A percentile compares a stretch with the other conserved stretches of the same genome.
Evolutionary conservation across 495 filamentous ascomycete species (phyloP).

Genomic region (Penicillium odoratum): DNA sequence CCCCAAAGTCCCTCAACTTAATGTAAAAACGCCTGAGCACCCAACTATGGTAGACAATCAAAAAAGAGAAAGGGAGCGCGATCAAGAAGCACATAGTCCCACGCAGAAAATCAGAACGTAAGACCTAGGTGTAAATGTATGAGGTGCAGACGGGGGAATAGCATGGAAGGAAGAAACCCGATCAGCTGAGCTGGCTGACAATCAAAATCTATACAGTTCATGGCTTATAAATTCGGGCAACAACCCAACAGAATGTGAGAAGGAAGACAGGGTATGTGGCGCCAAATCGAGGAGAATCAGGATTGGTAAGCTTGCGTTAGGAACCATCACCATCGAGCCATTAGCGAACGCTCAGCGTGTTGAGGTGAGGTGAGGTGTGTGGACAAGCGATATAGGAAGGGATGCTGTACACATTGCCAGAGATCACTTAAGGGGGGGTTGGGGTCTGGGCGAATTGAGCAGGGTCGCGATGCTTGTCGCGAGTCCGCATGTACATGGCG

Average conservation of each 20-base stretch:
- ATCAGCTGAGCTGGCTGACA: slow-evolving; percentile 17
- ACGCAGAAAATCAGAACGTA: slow-evolving; percentile 1
- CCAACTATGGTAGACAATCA: slow-evolving; percentile 23
- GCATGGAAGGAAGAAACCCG: slow-evolving; percentile 17
- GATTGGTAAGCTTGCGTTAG: slow-evolving; percentile 15
- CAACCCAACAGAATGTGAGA: slow-evolving; percentile 10
- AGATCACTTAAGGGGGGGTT: slow-evolving; percentile 39
- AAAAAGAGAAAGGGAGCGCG: not conserved
- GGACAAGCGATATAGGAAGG: not conserved
- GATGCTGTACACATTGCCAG: not conserved
- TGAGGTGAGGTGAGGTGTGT: not conserved
- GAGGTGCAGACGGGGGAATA: slow-evolving; percentile 22
- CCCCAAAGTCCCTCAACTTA: not conserved
- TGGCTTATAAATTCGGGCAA: slow-evolving; percentile 28
- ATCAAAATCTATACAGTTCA: slow-evolving; percentile 33
- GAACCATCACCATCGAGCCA: not conserved
- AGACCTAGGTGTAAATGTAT: slow-evolving; percentile 27
- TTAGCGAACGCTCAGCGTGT: slow-evolving; percentile 19
- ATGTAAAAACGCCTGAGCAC: slow-evolving; percentile 21
- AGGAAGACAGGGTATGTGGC: slow-evolving; percentile 10
- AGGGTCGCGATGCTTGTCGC: slow-evolving; percentile 33
- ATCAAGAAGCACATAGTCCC: not conserved
- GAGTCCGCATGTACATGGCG: slow-evolving; percentile 43
- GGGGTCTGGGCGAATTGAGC: slow-evolving; percentile 39
- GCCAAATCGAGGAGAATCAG: slow-evolving; percentile 4